phyloP scores from a whole-genome alignment of 2,329 filamentous ascomycete genomes.

The Madurella fahalii region DNA sequence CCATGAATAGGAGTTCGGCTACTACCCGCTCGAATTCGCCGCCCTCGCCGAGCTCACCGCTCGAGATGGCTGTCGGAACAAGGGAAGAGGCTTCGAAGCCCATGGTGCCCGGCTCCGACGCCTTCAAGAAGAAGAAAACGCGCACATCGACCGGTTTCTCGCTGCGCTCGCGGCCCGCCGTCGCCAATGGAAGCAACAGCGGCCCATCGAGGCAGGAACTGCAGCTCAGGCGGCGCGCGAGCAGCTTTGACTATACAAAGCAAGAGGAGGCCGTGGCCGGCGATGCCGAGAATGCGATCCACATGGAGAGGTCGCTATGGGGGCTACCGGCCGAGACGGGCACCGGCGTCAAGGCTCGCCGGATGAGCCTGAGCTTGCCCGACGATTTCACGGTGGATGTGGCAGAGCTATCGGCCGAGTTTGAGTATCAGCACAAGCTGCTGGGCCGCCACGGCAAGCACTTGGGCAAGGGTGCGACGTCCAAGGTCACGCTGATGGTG shows the following conservation, averaged over 20 bases:
- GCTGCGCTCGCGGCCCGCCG: slow-evolving; percentile 42
- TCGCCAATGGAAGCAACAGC: slow-evolving; percentile 8
- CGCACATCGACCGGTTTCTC: slow-evolving; percentile 49
- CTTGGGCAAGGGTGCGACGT: slow-evolving; percentile 77
- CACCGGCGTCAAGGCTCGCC: slow-evolving; percentile 72
- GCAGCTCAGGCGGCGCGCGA: slow-evolving; percentile 38
- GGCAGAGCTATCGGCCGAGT: slow-evolving; percentile 65
- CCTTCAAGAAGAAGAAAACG: slow-evolving; percentile 49
- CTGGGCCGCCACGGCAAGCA: slow-evolving; percentile 69
- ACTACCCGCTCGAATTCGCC: slow-evolving; percentile 48
- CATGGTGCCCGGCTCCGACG: slow-evolving; percentile 39
- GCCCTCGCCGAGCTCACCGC: slow-evolving; percentile 45
- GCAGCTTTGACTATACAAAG: slow-evolving; percentile 44
- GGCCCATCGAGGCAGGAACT: slow-evolving; percentile 13
- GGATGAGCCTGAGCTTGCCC: slow-evolving; percentile 68
- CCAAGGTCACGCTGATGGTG: slow-evolving; percentile 76
- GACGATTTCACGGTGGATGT: slow-evolving; percentile 71
- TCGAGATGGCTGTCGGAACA: slow-evolving; percentile 38
- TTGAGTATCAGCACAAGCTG: slow-evolving; percentile 65
- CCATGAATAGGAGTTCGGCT: slow-evolving; percentile 43
- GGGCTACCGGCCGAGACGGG: slow-evolving; percentile 63
- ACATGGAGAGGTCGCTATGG: slow-evolving; percentile 50
- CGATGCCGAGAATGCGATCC: slow-evolving; percentile 27
- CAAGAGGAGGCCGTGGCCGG: slow-evolving; percentile 25
- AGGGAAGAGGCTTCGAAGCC: slow-evolving; percentile 24